Percentiles rank a stretch among this genome's conserved stretches.
phyloP scores from a whole-genome alignment of 306 rosid species.

The Casuarina cunninghamiana region DNA sequence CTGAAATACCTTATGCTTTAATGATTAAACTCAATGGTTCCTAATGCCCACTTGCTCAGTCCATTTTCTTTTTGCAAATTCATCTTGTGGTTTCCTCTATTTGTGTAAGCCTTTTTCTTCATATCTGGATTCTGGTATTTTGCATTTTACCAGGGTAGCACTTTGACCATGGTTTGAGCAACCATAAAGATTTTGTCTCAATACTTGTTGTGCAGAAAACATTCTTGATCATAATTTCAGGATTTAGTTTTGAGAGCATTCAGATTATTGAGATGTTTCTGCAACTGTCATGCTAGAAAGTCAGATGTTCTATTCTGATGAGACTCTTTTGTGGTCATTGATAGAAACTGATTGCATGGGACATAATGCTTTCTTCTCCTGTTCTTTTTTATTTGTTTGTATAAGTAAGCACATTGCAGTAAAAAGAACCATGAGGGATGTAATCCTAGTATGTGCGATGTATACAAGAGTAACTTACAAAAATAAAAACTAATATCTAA shows the following conservation, averaged over 20 bases:
- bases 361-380: not conserved
- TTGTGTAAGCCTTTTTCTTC: conserved; percentile 7
- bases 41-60: conserved; percentile 4
- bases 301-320: not conserved
- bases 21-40: conserved; percentile 7
- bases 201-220: not conserved
- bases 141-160: not conserved
- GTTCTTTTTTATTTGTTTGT: not conserved
- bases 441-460: not conserved
- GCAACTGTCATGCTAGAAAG: not conserved
- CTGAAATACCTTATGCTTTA: conserved; percentile 5
- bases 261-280: not conserved
- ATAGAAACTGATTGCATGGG: not conserved
- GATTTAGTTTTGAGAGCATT: not conserved
- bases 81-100: not conserved
- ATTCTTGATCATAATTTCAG: not conserved
- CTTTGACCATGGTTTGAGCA: not conserved
- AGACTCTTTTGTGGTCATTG: not conserved
- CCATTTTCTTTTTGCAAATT: conserved; percentile 1
- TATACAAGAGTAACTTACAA: not conserved
- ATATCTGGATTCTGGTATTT: not conserved
- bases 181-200: not conserved
- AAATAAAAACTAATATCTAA: not conserved
- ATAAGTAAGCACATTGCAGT: too few species aligned
- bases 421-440: not conserved